Base-by-base conservation (phyloP, 83 land plant genomes). In the Diphasiastrum complanatum region DNA sequence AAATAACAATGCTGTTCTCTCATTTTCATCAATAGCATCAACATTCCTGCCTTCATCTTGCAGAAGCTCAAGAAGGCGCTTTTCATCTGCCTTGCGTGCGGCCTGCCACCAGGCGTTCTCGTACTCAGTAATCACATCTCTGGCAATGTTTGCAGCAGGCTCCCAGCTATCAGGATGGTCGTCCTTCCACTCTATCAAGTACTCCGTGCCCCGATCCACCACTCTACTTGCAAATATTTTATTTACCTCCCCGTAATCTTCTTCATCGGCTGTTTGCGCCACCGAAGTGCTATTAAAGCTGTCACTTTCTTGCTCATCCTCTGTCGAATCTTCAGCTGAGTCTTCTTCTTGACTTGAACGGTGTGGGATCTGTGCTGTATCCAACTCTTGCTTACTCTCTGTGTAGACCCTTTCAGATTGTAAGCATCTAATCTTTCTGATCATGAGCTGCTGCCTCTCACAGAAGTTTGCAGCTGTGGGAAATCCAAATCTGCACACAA, bases 91-190 rank as follows among this genome's bases (percentile, higher is more conserved):
- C 59, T 88, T 88, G 59, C 72, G 70, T 22, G 87, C 95, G 3
- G 95, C 87, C 35, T 76, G 80, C 97, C 97, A 91, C 97, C 97
- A 91, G 19, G 90, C 90, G 2, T 75, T 66, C 40, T 85, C 95
- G 72, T 80, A 91, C 64, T 87, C 97, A 1, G 84, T 79, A 2
- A 87, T 69, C 18, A 91, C 81, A 70, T 91, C 97, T 27, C 62
- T 73, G 29, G 97, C 97, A 34, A 91, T 74, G 68, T 64, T 85
- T 24, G 51, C 51, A 33, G 85, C 56, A 2, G 90, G 87, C 31
- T 90, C 81, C 97, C 97, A 91, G 16, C 89, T 75, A 16, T 96
- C 85, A 27, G 70, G 65, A 63, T 91, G 97, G 30, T 83, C 97
- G 66, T 91, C 97, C 46, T 91, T 85, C 97, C 97, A 91, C 51